A percentile compares a stretch with the other conserved stretches of the same genome.
These are phyloP conservation scores for Nephelium lappaceum DNA, from an alignment of 345 rosid genomes.

Conservation along the genomic window DNA sequence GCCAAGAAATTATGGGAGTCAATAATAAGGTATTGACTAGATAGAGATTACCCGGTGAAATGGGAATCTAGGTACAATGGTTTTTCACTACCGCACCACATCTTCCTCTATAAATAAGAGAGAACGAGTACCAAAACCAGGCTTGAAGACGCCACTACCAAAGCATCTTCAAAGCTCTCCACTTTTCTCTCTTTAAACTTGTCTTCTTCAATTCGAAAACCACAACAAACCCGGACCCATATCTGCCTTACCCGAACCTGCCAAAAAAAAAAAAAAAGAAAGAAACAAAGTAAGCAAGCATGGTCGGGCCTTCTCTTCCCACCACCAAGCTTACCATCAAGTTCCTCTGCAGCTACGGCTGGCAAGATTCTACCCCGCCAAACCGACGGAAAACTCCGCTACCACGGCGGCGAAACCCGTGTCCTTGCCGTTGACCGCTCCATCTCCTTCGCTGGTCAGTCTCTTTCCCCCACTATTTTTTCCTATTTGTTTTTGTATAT, in stretches of 20 bases:
- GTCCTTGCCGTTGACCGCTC: conserved; percentile 82
- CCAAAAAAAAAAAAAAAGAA: not conserved
- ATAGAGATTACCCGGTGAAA: not conserved
- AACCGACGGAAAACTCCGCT: conserved; percentile 88
- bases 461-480: not conserved
- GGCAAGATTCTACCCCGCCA: conserved; percentile 85
- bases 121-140: conserved; percentile 14
- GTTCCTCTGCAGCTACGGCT: conserved; percentile 86
- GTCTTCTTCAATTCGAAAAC: not conserved
- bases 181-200: not conserved
- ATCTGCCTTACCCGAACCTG: not conserved
- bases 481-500: not conserved
- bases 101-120: conserved; percentile 47
- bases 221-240: conserved; percentile 1
- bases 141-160: conserved; percentile 48
- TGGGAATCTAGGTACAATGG: conserved; percentile 7
- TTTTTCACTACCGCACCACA: not conserved
- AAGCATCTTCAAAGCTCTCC: conserved; percentile 17
- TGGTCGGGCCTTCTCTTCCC: conserved; percentile 43
- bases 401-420: conserved; percentile 84
- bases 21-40: not conserved
- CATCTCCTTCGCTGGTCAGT: conserved; percentile 69
- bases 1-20: not conserved
- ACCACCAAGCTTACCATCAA: conserved; percentile 47
- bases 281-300: too few species aligned